A percentile compares a stretch with the other conserved stretches of the same genome.
Evolutionary conservation across 306 rosid genomes (phyloP).

Genomic region (Sindora glabra): DNA sequence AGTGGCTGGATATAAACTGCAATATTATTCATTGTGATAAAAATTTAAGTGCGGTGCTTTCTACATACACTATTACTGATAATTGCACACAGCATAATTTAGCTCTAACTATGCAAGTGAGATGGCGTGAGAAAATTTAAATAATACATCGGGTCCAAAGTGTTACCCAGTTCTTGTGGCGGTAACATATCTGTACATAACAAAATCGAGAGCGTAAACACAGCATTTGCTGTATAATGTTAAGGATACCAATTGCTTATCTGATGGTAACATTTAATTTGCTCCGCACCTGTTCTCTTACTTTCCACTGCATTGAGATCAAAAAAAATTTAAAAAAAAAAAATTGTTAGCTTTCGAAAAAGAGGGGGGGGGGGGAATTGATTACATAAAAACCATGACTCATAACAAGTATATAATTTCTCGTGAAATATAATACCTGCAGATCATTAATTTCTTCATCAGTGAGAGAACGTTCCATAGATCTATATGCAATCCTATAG

Average conservation of each 20-base stretch:
- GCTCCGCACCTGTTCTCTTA: slow-evolving; percentile 42
- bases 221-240: not conserved
- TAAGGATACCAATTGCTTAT: slow-evolving; percentile 13
- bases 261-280: slow-evolving; percentile 41
- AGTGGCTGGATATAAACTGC: no score
- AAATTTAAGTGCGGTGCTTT: no score
- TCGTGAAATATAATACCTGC: slow-evolving; percentile 29
- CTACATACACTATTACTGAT: no score
- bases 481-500: slow-evolving; percentile 85
- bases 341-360: not conserved
- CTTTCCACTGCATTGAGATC: slow-evolving; percentile 48
- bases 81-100: no score
- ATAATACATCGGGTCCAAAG: no score
- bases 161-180: no score
- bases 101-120: no score
- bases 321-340: no score
- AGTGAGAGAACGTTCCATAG: slow-evolving; percentile 95
- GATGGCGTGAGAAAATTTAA: no score
- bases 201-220: slow-evolving; percentile 9
- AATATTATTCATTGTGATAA: no score
- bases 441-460: slow-evolving; percentile 81
- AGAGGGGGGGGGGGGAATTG: no score
- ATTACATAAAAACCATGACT: not conserved
- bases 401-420: not conserved
- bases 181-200: slow-evolving; percentile 20